These are phyloP conservation scores for Arthroderma sp. DNA, from an alignment of 2,329 filamentous ascomycete species.

Conservation along the genomic window DNA sequence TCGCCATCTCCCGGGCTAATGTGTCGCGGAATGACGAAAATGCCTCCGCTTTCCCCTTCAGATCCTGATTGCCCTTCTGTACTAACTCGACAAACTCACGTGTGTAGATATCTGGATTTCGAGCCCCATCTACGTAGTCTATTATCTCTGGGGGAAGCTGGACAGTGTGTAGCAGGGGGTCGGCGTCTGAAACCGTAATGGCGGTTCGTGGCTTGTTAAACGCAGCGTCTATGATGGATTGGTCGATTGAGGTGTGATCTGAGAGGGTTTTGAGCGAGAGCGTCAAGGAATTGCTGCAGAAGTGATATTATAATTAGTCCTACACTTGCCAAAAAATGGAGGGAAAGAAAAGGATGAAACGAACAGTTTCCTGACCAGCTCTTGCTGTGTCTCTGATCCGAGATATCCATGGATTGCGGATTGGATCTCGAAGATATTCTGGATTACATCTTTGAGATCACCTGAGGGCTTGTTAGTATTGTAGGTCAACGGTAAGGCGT, in stretches of 20 bases:
- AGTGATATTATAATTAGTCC: neutral
- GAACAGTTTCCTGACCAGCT: conserved; percentile 46
- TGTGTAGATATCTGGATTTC: conserved; percentile 55
- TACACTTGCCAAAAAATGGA: neutral
- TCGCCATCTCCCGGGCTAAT: conserved; percentile 44
- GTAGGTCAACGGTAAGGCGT: neutral
- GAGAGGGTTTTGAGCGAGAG: conserved; percentile 41
- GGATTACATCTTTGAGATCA: conserved; percentile 47
- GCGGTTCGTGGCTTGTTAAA: conserved; percentile 4
- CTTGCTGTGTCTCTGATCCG: conserved; percentile 42
- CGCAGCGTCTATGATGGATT: conserved; percentile 9
- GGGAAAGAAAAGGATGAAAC: neutral
- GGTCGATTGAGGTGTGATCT: conserved; percentile 22
- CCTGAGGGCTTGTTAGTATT: conserved; percentile 18
- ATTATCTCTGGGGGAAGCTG: conserved; percentile 49
- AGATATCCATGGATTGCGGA: conserved; percentile 46
- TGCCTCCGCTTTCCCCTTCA: conserved; percentile 48
- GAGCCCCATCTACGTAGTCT: conserved; percentile 47
- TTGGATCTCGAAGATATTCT: conserved; percentile 50
- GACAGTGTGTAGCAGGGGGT: conserved; percentile 37
- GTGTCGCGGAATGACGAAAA: conserved; percentile 47
- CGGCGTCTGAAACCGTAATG: conserved; percentile 10
- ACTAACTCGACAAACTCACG: conserved; percentile 52
- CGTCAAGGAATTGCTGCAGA: conserved; percentile 28
- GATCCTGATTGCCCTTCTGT: conserved; percentile 48